Percentiles rank a stretch among this genome's conserved stretches.
Evolutionary conservation across 306 rosid genomes (phyloP).

Genomic region (Cicer pinnatifidum): DNA sequence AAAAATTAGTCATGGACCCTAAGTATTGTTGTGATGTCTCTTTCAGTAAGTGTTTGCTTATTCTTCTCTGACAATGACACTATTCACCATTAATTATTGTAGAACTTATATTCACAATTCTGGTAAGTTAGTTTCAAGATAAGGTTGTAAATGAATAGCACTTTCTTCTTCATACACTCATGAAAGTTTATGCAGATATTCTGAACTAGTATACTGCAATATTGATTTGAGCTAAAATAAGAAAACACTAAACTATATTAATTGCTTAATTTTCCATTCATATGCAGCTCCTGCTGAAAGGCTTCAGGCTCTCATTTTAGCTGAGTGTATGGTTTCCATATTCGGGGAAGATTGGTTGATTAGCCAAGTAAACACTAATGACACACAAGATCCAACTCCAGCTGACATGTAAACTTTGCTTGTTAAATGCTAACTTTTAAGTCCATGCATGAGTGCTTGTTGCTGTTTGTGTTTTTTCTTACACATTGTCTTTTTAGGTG

Average conservation of each 20-base stretch:
- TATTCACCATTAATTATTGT: background rate
- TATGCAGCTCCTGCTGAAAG: conserved; percentile 79
- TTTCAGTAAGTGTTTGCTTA: background rate
- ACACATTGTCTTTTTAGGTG: conserved; percentile 62
- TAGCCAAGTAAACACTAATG: conserved; percentile 54
- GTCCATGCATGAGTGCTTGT: conserved; percentile 4
- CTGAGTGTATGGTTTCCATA: conserved; percentile 74
- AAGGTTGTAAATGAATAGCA: conserved; percentile 7
- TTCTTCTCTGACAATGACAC: conserved; percentile 34
- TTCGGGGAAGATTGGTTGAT: conserved; percentile 79
- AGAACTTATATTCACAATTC: conserved; percentile 26
- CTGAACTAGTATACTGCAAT: conserved; percentile 33
- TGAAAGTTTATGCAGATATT: conserved; percentile 26
- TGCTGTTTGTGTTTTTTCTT: conserved; percentile 44
- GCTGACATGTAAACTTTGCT: conserved; percentile 64
- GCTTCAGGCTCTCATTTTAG: conserved; percentile 86
- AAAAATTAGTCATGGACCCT: conserved; percentile 17
- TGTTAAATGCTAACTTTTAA: conserved; percentile 19
- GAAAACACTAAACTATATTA: conserved; percentile 22
- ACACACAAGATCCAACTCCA: conserved; percentile 58
- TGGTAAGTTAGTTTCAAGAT: conserved; percentile 11
- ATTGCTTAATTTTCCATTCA: conserved; percentile 42
- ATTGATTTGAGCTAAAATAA: conserved; percentile 17
- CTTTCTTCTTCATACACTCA: conserved; percentile 19
- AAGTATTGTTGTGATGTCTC: conserved; percentile 35